phyloP scores from a whole-genome alignment of 768 basidiomycete genomes.

The Naganishia friedmannii region DNA sequence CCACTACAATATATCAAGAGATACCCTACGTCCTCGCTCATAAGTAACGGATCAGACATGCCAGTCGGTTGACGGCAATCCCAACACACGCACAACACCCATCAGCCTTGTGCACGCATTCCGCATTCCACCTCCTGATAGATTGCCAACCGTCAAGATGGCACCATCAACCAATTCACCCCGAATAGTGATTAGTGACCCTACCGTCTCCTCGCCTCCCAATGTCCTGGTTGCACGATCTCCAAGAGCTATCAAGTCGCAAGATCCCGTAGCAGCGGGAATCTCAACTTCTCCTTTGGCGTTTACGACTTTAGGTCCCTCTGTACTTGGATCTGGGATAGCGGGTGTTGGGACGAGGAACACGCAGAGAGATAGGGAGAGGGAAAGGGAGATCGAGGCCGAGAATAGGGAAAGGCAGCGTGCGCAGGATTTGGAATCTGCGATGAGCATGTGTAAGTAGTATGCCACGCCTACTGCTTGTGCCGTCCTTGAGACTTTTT shows the following conservation, averaged over 20 bases:
- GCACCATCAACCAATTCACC: slow-evolving; percentile 18
- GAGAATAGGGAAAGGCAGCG: slow-evolving; percentile 83
- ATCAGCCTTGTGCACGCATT: neutral
- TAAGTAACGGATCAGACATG: neutral
- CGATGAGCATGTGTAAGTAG: slow-evolving; percentile 61
- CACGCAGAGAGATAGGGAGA: slow-evolving; percentile 31
- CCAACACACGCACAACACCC: neutral
- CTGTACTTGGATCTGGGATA: slow-evolving; percentile 7
- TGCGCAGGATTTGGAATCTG: slow-evolving; percentile 80
- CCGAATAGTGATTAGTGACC: slow-evolving; percentile 12
- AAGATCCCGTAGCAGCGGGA: neutral
- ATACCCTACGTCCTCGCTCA: neutral
- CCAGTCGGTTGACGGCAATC: neutral
- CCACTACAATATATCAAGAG: too few species aligned
- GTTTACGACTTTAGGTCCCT: slow-evolving; percentile 17
- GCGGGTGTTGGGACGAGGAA: neutral
- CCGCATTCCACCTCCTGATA: neutral
- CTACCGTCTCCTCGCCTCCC: slow-evolving; percentile 6
- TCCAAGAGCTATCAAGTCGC: slow-evolving; percentile 10
- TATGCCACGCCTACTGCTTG: neutral
- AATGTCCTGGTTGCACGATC: slow-evolving; percentile 6
- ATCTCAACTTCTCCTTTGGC: slow-evolving; percentile 16
- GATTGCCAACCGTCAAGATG: neutral
- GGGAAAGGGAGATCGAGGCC: slow-evolving; percentile 28
- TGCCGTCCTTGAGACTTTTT: neutral